These are phyloP conservation scores for Apostasia shenzhenica DNA, from an alignment of 106 monocot genomes.

Conservation along the genomic window DNA sequence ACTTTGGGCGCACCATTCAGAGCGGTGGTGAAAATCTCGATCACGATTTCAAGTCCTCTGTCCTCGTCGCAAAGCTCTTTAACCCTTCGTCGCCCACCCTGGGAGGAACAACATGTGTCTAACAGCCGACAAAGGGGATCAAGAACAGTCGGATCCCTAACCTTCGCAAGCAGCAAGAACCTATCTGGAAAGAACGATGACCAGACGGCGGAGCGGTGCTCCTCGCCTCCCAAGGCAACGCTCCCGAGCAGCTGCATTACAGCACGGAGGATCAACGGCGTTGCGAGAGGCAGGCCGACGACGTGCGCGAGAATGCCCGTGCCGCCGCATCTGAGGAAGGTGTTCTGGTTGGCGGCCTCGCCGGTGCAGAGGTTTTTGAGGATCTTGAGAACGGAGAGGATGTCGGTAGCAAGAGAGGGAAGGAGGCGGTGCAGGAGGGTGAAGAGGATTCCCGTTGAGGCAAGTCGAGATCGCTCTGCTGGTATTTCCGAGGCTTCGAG, in stretches of 20 bases:
- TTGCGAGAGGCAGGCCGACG: conserved; percentile 7
- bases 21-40: conserved; percentile 34
- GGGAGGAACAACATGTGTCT: conserved; percentile 40
- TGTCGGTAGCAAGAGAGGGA: neutral
- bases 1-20: conserved; percentile 10
- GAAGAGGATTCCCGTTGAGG: conserved; percentile 18
- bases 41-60: conserved; percentile 30
- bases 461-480: conserved; percentile 31
- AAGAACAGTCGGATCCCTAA: conserved; percentile 21
- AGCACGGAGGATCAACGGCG: conserved; percentile 19
- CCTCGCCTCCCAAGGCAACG: conserved; percentile 40
- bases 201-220: conserved; percentile 38
- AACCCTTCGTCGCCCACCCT: conserved; percentile 20
- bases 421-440: conserved; percentile 23
- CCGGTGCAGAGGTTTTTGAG: conserved; percentile 58
- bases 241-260: conserved; percentile 49
- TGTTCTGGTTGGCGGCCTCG: conserved; percentile 22
- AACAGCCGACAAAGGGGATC: conserved; percentile 55
- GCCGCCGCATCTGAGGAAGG: conserved; percentile 28
- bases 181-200: conserved; percentile 25
- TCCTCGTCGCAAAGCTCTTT: conserved; percentile 26
- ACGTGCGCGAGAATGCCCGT: conserved; percentile 9
- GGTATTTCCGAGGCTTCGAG: conserved; percentile 27
- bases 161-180: conserved; percentile 30
- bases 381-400: conserved; percentile 43